Conservation (phyloP, 495 filamentous ascomycete species). For the Margaritispora aquatica region DNA sequence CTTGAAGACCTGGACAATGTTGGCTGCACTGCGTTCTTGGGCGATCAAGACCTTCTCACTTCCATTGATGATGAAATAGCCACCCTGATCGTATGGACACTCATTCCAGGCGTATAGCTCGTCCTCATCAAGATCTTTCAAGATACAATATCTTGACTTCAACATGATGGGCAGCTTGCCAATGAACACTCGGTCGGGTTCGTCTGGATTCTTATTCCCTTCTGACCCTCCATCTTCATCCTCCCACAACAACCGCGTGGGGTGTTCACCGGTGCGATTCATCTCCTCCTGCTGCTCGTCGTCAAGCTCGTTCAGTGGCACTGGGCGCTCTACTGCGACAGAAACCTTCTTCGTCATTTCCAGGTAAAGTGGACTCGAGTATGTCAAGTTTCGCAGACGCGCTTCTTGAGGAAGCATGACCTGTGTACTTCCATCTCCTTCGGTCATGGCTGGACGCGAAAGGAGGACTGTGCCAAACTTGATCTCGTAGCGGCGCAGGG, state of each 20-base stretch:
- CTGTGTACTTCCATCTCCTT: conserved; percentile 80
- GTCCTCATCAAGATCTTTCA: conserved; percentile 73
- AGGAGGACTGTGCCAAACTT: conserved; percentile 83
- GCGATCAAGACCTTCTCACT: conserved; percentile 98
- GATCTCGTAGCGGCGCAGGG: conserved; percentile 84
- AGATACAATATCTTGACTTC: conserved; percentile 86
- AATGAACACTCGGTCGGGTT: conserved; percentile 41
- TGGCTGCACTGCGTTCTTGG: conserved; percentile 93
- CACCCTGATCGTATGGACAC: conserved; percentile 95
- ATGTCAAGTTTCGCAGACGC: conserved; percentile 89
- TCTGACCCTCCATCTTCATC: conserved; percentile 38
- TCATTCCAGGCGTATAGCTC: conserved; percentile 83
- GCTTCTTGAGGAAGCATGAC: conserved; percentile 87
- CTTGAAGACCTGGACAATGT: conserved; percentile 98
- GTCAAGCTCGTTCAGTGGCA: conserved; percentile 54
- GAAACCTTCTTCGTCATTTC: conserved; percentile 74
- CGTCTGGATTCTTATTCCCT: conserved; percentile 37
- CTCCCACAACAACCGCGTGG: conserved; percentile 52
- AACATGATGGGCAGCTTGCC: conserved; percentile 97
- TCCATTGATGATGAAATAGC: conserved; percentile 99
- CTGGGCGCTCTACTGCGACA: conserved; percentile 69
- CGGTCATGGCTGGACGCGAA: conserved; percentile 78
- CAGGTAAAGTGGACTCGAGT: conserved; percentile 83
- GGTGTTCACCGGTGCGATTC: conserved; percentile 38
- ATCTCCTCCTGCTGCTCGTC: conserved; percentile 50